Evolutionary conservation across 805 yeast species (phyloP), one percentile per base, ranked within the genome.

Genomic region (Teunomyces barrocoloradensis): DNA sequence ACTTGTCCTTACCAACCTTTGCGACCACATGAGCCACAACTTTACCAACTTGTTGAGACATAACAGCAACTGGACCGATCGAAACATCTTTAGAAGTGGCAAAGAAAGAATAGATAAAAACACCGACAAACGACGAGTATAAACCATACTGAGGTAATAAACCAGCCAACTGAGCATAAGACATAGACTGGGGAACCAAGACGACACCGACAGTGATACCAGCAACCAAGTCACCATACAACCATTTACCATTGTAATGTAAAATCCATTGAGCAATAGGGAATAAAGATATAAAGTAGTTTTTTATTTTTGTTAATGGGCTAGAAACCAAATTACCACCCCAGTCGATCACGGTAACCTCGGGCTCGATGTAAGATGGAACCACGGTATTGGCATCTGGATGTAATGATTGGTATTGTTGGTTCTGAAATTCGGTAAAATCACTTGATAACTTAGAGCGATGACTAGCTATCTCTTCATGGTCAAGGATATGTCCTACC

Each of bases 21-120:
- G 33, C 55, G 51, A 80, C 79, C 9, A 90, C 94, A 43, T 74
- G 72, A 23, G 81, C 76, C 46, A 91, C 76, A 47, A 88, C 89
- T 63, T 85, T 87, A 43, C 91, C 84, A 30, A 88, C 89, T 64
- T 89, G 91, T 54, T 82, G 65, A 12, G 96, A 87, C 96, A 91
- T 90, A 48, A 91, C 97, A 10, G 97, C 97, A 32, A 91, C 97
- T 9, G 97, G 97, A 23, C 97, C 97, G 58, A 91, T 90, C 51
- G 95, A 86, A 33, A 91, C 96, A 74, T 91, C 97, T 66, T 91
- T 91, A 20, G 96, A 87, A 11, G 97, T 91, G 11, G 97, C 97
- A 68, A 91, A 91, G 58, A 91, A 79, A 43, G 96, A 85, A 66
- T 91, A 91, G 44, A 87, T 80, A 60, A 89, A 78, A 10, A 90